phyloP scores from a whole-genome alignment of 1,284 basidiomycete genomes.

The Rhodotorula sp. region DNA sequence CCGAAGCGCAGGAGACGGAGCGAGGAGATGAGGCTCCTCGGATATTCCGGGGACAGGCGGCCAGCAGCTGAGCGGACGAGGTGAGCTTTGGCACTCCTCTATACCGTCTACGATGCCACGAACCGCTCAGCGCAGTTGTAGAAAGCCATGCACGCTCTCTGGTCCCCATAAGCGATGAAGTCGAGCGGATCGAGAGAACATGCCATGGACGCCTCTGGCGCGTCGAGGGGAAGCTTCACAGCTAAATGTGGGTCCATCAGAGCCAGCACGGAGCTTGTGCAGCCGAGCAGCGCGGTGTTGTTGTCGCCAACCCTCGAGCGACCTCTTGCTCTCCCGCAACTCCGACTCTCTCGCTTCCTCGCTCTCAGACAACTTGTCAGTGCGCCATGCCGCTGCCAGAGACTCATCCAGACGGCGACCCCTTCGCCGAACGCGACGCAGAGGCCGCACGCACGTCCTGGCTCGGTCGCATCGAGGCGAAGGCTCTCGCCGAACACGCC shows the following conservation, averaged over 20 bases:
- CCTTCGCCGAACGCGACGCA: constrained; percentile 31
- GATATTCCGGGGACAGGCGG: no score
- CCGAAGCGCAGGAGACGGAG: no score
- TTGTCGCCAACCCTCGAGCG: not conserved
- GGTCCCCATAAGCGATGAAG: no score
- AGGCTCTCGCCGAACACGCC: constrained; percentile 8
- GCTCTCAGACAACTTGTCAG: not conserved
- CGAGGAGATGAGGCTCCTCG: no score
- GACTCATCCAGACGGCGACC: constrained; percentile 39
- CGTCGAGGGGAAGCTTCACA: not conserved
- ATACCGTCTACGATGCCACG: no score
- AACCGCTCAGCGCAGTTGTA: no score
- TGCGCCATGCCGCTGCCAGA: constrained; percentile 17
- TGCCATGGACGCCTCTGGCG: not conserved
- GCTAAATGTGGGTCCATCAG: not conserved
- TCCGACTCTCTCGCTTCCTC: not conserved
- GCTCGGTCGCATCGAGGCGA: constrained; percentile 29
- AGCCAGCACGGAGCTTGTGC: not conserved
- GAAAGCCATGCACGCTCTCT: no score
- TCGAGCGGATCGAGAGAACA: not conserved
- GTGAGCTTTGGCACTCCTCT: no score
- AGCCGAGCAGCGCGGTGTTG: not conserved
- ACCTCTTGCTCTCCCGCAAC: not conserved
- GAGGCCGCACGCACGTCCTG: not conserved
- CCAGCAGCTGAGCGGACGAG: no score